These are phyloP conservation scores for Helianthus tuberosus DNA, from an alignment of 129 eudicot species.

Conservation along the genomic window DNA sequence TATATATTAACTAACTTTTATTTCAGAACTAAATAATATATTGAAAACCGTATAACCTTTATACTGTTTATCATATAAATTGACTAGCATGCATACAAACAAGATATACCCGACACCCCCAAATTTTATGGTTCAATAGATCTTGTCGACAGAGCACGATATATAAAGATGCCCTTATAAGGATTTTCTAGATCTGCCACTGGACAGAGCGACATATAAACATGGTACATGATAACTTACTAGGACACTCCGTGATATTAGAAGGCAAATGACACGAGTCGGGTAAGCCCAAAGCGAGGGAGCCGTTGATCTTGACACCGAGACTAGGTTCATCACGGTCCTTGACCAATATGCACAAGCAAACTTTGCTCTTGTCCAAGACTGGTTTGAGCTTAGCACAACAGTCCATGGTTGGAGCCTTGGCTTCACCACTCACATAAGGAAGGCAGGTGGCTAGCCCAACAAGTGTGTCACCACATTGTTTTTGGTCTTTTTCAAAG, in stretches of 20 bases:
- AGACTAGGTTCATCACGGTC: conserved; percentile 64
- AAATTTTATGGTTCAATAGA: too few relatives aligned
- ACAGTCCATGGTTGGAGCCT: conserved; percentile 63
- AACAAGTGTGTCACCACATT: conserved; percentile 44
- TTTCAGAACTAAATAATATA: too few relatives aligned
- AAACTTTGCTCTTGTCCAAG: conserved; percentile 42
- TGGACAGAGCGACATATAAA: not conserved
- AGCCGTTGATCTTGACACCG: conserved; percentile 62
- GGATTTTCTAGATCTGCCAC: too few relatives aligned
- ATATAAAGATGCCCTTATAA: too few relatives aligned
- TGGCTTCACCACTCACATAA: conserved; percentile 55
- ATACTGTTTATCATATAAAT: not conserved
- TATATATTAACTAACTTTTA: too few relatives aligned
- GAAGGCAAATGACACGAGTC: conserved; percentile 44
- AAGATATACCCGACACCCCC: too few relatives aligned
- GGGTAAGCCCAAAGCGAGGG: conserved; percentile 68
- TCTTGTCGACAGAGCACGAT: too few relatives aligned
- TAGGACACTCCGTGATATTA: conserved; percentile 50
- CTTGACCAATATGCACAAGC: conserved; percentile 67
- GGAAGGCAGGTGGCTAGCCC: conserved; percentile 63
- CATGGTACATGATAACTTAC: conserved; percentile 36
- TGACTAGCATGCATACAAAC: too few relatives aligned
- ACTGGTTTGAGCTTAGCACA: conserved; percentile 61
- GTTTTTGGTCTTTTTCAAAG: conserved; percentile 45
- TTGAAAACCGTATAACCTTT: too few relatives aligned